Evolutionary conservation across 2,329 filamentous ascomycete genomes (phyloP).

Genomic region (Ilyonectria robusta): DNA sequence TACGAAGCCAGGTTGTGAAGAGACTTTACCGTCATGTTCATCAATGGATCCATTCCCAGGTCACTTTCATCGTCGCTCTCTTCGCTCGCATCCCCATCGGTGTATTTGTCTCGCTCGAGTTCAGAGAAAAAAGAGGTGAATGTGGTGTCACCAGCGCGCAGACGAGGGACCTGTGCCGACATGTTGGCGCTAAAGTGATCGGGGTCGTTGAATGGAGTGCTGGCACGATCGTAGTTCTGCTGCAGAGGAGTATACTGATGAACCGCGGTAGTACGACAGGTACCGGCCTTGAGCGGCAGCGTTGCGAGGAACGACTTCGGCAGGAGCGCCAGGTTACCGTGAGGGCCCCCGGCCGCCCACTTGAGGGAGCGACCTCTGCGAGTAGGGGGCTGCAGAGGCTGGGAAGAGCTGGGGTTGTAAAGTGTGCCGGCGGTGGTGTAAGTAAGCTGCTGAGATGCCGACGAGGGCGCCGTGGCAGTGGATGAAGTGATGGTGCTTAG

Average conservation of each 20-base stretch:
- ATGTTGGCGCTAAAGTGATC: slow-evolving; percentile 47
- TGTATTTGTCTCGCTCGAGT: slow-evolving; percentile 34
- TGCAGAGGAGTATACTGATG: slow-evolving; percentile 66
- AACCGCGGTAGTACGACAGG: slow-evolving; percentile 35
- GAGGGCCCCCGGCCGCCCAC: slow-evolving; percentile 51
- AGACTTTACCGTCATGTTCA: slow-evolving; percentile 61
- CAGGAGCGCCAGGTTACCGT: slow-evolving; percentile 53
- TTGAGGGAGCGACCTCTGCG: slow-evolving; percentile 65
- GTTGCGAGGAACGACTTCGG: slow-evolving; percentile 55
- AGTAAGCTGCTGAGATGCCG: slow-evolving; percentile 54
- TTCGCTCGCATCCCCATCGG: slow-evolving; percentile 43
- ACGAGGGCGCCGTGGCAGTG: slow-evolving; percentile 40
- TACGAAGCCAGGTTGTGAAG: slow-evolving; percentile 70
- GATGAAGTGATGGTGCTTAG: slow-evolving; percentile 42
- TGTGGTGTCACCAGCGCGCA: slow-evolving; percentile 48
- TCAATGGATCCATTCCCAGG: slow-evolving; percentile 49
- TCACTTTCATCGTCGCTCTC: slow-evolving; percentile 51
- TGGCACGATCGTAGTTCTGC: slow-evolving; percentile 67
- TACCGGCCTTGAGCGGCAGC: slow-evolving; percentile 50
- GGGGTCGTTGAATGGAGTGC: slow-evolving; percentile 55
- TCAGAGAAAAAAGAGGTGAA: slow-evolving; percentile 38
- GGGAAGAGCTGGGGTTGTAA: slow-evolving; percentile 63
- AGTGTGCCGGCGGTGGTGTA: slow-evolving; percentile 72
- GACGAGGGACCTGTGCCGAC: slow-evolving; percentile 44
- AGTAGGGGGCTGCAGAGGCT: slow-evolving; percentile 65